These are phyloP conservation scores for Rhodomyrtus psidioides DNA, from an alignment of 441 rosid genomes.

Conservation along the genomic window DNA sequence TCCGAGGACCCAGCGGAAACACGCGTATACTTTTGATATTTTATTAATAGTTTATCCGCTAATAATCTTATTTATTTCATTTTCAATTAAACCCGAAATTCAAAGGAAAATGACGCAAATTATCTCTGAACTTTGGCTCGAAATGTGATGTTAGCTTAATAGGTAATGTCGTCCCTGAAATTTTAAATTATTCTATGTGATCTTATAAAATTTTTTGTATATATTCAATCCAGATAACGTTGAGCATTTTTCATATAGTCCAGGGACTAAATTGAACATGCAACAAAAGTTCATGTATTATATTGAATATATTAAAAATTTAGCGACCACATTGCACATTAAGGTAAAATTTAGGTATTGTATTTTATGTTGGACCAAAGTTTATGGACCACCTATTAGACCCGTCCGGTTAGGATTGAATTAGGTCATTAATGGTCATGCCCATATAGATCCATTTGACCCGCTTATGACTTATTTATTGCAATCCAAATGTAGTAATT, in stretches of 20 bases:
- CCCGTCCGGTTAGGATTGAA: background rate
- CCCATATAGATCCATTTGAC: no score
- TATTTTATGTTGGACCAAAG: background rate
- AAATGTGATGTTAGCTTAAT: background rate
- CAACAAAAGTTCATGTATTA: fast-evolving
- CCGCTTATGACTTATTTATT: no score
- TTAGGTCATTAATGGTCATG: no score
- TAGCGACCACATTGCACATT: fast-evolving
- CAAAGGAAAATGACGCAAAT: background rate
- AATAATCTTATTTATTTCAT: background rate
- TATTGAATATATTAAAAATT: background rate
- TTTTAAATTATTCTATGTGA: background rate
- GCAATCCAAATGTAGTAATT: no score
- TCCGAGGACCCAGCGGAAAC: background rate
- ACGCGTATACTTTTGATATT: background rate
- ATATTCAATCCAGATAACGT: no score
- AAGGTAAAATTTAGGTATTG: no score
- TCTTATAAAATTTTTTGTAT: no score
- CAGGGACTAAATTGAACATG: fast-evolving
- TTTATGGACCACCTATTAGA: background rate
- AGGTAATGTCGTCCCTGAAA: fast-evolving
- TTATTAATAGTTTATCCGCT: background rate
- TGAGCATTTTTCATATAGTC: no score
- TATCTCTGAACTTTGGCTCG: no score
- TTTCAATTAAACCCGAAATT: background rate